These are phyloP conservation scores for Reticulascus tulasneorum DNA, from an alignment of 2,329 filamentous ascomycete genomes.

Conservation along the genomic window DNA sequence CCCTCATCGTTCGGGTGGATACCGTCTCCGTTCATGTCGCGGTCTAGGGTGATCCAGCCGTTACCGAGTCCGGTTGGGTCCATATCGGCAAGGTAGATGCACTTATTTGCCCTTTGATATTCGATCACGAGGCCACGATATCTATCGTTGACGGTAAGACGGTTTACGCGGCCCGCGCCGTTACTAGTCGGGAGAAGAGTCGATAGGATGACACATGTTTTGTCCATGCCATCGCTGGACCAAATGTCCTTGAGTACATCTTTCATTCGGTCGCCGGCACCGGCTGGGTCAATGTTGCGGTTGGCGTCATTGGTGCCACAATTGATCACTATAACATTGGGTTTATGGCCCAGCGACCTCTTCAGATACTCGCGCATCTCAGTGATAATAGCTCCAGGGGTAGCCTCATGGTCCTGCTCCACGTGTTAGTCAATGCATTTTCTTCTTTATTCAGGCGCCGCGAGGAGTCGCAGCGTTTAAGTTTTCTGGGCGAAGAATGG, in stretches of 20 bases:
- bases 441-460: background rate
- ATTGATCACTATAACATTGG: conserved; percentile 6
- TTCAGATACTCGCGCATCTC: background rate
- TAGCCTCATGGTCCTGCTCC: conserved; percentile 1
- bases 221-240: too few species aligned
- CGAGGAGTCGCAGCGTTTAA: too few species aligned
- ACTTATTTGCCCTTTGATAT: background rate
- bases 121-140: conserved; percentile 1
- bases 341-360: conserved; percentile 1
- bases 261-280: background rate
- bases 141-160: background rate
- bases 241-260: background rate
- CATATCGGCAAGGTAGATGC: conserved; percentile 2
- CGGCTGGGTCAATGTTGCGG: background rate
- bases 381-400: conserved; percentile 1
- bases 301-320: conserved; percentile 4
- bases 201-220: conserved; percentile 1
- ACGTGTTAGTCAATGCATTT: background rate
- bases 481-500: background rate
- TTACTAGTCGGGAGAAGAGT: background rate
- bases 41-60: background rate
- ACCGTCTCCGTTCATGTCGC: background rate
- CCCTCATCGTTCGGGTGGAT: conserved; percentile 1
- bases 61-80: too few species aligned
- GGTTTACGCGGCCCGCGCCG: background rate